Evolutionary conservation across 2,329 filamentous ascomycete species (phyloP).

Genomic region (Verticillium nonalfalfae): DNA sequence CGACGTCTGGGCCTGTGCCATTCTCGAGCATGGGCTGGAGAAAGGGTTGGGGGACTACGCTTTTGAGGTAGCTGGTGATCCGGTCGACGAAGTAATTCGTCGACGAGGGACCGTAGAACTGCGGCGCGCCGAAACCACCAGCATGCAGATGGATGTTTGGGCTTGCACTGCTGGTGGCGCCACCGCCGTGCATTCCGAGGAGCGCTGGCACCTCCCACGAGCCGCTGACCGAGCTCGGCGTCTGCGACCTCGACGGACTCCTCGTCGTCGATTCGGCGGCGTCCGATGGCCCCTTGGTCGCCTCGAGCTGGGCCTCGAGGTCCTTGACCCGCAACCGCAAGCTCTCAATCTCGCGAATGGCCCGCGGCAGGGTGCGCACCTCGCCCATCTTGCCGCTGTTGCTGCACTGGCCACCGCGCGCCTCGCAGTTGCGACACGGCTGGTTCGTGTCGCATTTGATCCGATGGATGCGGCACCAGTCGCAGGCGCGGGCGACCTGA

Average conservation of each 20-base stretch:
- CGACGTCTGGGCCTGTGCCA: conserved; percentile 23
- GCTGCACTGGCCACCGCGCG: conserved; percentile 25
- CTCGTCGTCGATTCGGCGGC: background rate
- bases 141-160: background rate
- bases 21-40: conserved; percentile 31
- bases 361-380: conserved; percentile 20
- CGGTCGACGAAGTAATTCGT: background rate
- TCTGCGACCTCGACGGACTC: conserved; percentile 4
- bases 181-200: conserved; percentile 21
- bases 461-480: conserved; percentile 32
- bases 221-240: background rate
- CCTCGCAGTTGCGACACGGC: conserved; percentile 32
- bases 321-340: conserved; percentile 22
- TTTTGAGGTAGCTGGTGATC: conserved; percentile 14
- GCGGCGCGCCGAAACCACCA: background rate
- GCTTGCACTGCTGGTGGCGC: conserved; percentile 15
- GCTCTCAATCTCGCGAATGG: conserved; percentile 27
- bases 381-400: conserved; percentile 22
- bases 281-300: conserved; percentile 1
- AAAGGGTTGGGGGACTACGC: conserved; percentile 24
- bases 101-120: background rate
- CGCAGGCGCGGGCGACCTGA: conserved; percentile 23
- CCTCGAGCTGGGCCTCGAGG: conserved; percentile 18
- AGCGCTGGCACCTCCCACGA: background rate
- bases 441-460: conserved; percentile 32